Conservation (phyloP, 2,329 filamentous ascomycete genomes). For the Alternaria sp. region DNA sequence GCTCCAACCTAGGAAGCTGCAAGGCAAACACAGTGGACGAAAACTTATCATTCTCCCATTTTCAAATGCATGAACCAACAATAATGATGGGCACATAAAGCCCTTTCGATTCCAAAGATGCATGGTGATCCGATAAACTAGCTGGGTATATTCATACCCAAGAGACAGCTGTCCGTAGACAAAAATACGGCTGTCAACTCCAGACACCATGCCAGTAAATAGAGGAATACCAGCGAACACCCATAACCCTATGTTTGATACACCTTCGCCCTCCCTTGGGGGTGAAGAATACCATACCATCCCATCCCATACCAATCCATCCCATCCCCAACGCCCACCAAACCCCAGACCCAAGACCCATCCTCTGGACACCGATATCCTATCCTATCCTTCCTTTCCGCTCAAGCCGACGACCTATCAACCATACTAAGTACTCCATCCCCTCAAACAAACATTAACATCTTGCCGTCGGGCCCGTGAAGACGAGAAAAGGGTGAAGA, state of each 20-base stretch:
- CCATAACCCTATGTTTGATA: background rate
- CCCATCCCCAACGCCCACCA: background rate
- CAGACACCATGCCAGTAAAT: slow-evolving; percentile 7
- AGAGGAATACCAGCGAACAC: background rate
- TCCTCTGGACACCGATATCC: background rate
- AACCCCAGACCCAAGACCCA: background rate
- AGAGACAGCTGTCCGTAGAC: slow-evolving; percentile 12
- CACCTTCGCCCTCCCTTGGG: background rate
- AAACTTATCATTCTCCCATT: background rate
- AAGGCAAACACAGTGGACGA: background rate
- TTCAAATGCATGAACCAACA: no score
- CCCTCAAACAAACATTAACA: slow-evolving; percentile 42
- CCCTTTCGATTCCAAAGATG: background rate
- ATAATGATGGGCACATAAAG: no score
- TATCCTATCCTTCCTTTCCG: background rate
- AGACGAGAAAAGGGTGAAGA: slow-evolving; percentile 18
- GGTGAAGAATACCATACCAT: background rate
- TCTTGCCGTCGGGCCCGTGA: slow-evolving; percentile 15
- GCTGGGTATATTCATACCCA: background rate
- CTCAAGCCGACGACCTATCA: slow-evolving; percentile 20
- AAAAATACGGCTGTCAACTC: slow-evolving; percentile 9
- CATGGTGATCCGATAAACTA: background rate
- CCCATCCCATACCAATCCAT: background rate
- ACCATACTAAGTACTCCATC: slow-evolving; percentile 40
- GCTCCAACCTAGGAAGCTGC: background rate